Evolutionary conservation across 2,329 filamentous ascomycete species (phyloP).

Genomic region (Nothophoma quercina): DNA sequence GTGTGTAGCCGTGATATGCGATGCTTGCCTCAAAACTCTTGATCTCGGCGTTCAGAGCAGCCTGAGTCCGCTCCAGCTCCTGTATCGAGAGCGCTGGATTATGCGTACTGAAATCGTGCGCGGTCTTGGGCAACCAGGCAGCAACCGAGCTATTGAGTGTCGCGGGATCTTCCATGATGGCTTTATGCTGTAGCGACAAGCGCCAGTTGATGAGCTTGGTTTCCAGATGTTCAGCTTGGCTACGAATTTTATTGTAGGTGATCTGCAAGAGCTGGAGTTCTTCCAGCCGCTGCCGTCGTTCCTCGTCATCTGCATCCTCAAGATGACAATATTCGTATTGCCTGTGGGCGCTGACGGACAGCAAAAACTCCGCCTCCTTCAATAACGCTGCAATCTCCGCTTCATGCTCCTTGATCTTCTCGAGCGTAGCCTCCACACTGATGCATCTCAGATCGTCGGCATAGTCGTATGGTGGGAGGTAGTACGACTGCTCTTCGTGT

Average conservation of each 20-base stretch:
- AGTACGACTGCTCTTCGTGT: constrained; percentile 24
- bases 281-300: constrained; percentile 23
- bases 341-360: constrained; percentile 26
- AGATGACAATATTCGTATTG: constrained; percentile 33
- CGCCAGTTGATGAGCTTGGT: constrained; percentile 25
- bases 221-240: constrained; percentile 26
- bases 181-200: constrained; percentile 30
- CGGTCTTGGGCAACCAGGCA: constrained; percentile 25
- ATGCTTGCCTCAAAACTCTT: constrained; percentile 27
- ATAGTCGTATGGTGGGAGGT: constrained; percentile 31
- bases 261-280: constrained; percentile 33
- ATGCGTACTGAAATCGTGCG: constrained; percentile 15
- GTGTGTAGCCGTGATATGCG: constrained; percentile 2
- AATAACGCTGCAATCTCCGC: constrained; percentile 23
- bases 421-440: constrained; percentile 17
- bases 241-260: constrained; percentile 26
- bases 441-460: constrained; percentile 27
- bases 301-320: constrained; percentile 19
- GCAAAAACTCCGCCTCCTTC: constrained; percentile 32
- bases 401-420: constrained; percentile 23
- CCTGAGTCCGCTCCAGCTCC: constrained; percentile 28
- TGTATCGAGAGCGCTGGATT: constrained; percentile 27
- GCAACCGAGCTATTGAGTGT: background rate
- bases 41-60: constrained; percentile 26
- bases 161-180: constrained; percentile 16